Conservation (phyloP, 2,329 filamentous ascomycete genomes). For the Boeremia exigua region DNA sequence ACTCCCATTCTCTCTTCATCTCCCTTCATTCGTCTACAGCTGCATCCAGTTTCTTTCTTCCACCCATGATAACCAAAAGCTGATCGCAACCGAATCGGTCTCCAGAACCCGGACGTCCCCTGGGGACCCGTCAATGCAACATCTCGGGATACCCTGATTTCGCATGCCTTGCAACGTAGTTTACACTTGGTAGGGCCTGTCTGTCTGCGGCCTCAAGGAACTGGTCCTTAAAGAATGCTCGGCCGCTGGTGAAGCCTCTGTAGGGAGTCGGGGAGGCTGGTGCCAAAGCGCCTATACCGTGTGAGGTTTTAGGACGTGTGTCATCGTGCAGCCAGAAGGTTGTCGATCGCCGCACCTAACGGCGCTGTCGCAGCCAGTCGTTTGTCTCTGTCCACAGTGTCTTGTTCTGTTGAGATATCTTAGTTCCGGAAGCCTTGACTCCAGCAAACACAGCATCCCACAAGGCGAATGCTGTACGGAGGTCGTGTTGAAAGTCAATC, state of each 20-base stretch:
- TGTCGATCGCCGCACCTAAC: slow-evolving; percentile 23
- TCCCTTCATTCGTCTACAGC: background rate
- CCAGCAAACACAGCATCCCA: slow-evolving; percentile 71
- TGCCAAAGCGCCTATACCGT: background rate
- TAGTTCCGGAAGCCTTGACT: slow-evolving; percentile 60
- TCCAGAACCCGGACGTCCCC: background rate
- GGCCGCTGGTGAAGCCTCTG: background rate
- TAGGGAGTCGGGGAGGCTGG: background rate
- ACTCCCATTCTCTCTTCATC: background rate
- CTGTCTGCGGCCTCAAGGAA: background rate
- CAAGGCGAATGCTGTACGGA: slow-evolving; percentile 65
- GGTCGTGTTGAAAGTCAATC: slow-evolving; percentile 62
- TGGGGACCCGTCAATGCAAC: background rate
- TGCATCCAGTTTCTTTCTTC: background rate
- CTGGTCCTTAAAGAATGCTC: background rate
- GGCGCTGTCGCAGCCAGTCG: slow-evolving; percentile 58
- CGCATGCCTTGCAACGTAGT: background rate
- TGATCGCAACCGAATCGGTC: background rate
- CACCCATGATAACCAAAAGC: background rate
- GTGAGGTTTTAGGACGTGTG: background rate
- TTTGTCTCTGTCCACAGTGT: slow-evolving; percentile 66
- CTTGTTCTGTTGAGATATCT: slow-evolving; percentile 52
- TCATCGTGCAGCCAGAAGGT: background rate
- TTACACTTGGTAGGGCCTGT: background rate
- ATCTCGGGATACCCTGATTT: background rate